Evolutionary conservation across 352 stramenopile species (phyloP), one percentile per base, ranked within the genome.

Genomic region (Stramenopiles sp.): DNA sequence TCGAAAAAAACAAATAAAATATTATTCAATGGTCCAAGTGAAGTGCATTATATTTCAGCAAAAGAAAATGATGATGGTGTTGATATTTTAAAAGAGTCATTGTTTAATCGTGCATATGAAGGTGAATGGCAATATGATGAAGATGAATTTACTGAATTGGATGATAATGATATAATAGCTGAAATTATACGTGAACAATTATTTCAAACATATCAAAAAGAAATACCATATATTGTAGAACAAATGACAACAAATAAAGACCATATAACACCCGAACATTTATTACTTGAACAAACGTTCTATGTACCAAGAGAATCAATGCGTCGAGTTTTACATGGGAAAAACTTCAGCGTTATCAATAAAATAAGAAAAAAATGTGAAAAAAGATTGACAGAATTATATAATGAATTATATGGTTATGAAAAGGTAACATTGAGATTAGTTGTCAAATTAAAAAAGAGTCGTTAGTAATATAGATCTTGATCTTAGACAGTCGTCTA

Each of bases 21-120:
- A 7, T 33, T 33, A 13, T 76, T 33, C 13, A 76, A 76, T 20
- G 65, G 4, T 33, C 65, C 65, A 13, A 7, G 4, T 13, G 65
- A 76, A 76, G 31, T 33, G 4, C 65, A 76, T 76, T 76, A 76
- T 13, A 33, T 76, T 76, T 76, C 65, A 31, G 65, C 65, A 31
- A 33, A 33, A 31, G 65, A 33, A 13, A 33, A 76, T 76, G 65
- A 76, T 33, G 13, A 13, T 33, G 65, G 65, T 13, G 7, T 76
- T 13, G 30, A 76, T 31, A 33, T 76, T 33, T 33, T 76, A 20
- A 76, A 76, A 20, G 65, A 76, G 31, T 33, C 30, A 31, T 33
- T 76, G 30, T 33, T 13, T 13, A 31, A 20, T 13, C 30, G 30
- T 13, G 65, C 65, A 4, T 13, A 76, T 13, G 4, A 13, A 13